phyloP scores from a whole-genome alignment of 1,284 basidiomycete genomes.

The Quambalaria eucalypti region DNA sequence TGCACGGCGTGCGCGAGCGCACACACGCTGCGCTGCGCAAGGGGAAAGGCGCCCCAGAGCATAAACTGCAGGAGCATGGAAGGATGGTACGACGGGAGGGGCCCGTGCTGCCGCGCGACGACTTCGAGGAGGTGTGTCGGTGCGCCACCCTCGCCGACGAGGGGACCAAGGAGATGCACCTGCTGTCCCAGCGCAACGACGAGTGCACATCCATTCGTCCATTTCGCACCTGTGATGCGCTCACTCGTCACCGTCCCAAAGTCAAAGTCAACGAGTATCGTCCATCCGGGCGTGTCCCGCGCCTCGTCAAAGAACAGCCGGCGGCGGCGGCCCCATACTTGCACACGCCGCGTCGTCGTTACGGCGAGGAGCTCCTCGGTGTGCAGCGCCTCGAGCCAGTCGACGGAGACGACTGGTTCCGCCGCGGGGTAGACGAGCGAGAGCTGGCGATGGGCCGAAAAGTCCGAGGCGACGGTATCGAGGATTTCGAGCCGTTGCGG shows the following conservation, averaged over 20 bases:
- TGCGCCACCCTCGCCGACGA: background rate
- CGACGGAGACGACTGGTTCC: background rate
- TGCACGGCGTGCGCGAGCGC: slow-evolving; percentile 12
- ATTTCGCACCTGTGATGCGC: background rate
- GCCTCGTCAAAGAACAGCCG: background rate
- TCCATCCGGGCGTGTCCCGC: background rate
- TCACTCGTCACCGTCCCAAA: background rate
- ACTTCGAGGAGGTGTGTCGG: slow-evolving; percentile 14
- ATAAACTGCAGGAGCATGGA: slow-evolving; percentile 20
- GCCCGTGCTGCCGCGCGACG: slow-evolving; percentile 12
- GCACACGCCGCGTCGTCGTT: background rate
- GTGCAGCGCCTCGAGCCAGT: background rate
- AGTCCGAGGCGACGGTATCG: background rate
- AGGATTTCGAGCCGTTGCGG: background rate
- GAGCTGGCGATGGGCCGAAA: background rate
- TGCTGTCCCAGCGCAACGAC: background rate
- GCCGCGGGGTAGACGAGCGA: background rate
- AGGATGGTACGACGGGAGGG: slow-evolving; percentile 23
- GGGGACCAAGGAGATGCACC: background rate
- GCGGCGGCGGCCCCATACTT: background rate
- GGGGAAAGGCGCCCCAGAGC: slow-evolving; percentile 15
- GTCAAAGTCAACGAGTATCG: background rate
- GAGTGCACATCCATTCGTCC: background rate
- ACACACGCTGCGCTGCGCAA: slow-evolving; percentile 16
- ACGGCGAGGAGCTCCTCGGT: background rate